A percentile compares a stretch with the other conserved stretches of the same genome.
These are phyloP conservation scores for Ophiocordyceps camponoti-saundersi DNA, from an alignment of 2,329 filamentous ascomycete genomes.

Conservation along the genomic window DNA sequence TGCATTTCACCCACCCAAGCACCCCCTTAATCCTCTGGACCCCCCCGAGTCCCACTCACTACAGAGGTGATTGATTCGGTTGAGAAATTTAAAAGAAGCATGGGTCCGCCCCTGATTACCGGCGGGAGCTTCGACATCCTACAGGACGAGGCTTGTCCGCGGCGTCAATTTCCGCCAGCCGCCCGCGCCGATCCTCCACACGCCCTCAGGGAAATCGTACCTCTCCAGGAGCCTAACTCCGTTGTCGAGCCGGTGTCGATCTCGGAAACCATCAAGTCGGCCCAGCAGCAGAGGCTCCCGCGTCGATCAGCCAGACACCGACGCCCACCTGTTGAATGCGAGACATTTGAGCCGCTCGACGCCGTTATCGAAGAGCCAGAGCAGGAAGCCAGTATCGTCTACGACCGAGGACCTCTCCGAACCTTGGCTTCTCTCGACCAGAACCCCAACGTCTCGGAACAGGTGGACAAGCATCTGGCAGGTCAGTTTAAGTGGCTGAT, in stretches of 20 bases:
- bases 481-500: constrained; percentile 35
- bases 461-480: constrained; percentile 24
- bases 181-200: constrained; percentile 4
- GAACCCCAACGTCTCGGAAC: constrained; percentile 11
- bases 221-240: constrained; percentile 9
- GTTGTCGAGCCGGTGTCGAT: background rate
- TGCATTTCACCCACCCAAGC: background rate
- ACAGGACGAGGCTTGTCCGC: constrained; percentile 2
- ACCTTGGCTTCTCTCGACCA: constrained; percentile 10
- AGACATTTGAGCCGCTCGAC: constrained; percentile 17
- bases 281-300: constrained; percentile 4
- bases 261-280: background rate
- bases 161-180: background rate
- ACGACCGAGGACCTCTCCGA: background rate
- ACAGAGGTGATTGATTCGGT: too few species aligned
- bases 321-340: constrained; percentile 13
- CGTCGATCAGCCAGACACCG: constrained; percentile 9
- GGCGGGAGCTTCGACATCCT: constrained; percentile 3
- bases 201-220: constrained; percentile 11
- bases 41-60: too few species aligned
- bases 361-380: constrained; percentile 13
- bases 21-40: too few species aligned
- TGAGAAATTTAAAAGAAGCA: too few species aligned
- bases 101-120: background rate
- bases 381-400: background rate